Percentiles rank a stretch among this genome's conserved stretches.
Evolutionary conservation across 139 green algal species (phyloP).

Genomic region (Medakamo hakoo): DNA sequence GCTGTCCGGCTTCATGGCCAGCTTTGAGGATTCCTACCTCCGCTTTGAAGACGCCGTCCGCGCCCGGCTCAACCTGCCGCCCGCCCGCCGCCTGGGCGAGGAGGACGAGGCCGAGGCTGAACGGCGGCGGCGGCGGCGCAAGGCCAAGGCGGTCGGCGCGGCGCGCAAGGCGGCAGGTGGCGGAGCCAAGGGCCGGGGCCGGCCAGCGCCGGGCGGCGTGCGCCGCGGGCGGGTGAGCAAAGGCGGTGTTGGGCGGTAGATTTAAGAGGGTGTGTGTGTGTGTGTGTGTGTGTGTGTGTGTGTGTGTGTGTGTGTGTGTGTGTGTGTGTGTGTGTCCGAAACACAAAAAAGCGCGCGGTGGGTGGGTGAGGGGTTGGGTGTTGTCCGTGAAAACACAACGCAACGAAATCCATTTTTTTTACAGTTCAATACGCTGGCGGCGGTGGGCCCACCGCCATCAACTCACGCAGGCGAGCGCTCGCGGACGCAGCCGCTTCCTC

Average conservation of each 20-base stretch:
- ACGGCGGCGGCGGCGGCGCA: not conserved
- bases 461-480: not conserved
- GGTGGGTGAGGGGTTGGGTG: not conserved
- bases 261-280: no score
- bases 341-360: not conserved
- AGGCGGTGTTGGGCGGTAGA: no score
- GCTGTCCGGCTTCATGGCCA: conserved; percentile 28
- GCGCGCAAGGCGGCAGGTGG: conserved; percentile 7
- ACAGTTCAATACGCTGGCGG: no score
- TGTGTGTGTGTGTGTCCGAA: no score
- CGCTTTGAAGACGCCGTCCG: conserved; percentile 9
- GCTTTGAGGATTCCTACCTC: conserved; percentile 30
- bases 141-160: conserved; percentile 17
- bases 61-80: no score
- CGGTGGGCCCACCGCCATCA: not conserved
- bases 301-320: no score
- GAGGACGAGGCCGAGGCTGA: no score
- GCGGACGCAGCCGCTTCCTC: not conserved
- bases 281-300: no score
- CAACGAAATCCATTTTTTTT: no score
- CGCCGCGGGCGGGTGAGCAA: no score
- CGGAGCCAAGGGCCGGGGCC: not conserved
- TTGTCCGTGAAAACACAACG: not conserved
- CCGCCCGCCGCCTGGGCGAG: no score
- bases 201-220: not conserved